phyloP scores from a whole-genome alignment of 1,284 basidiomycete genomes.

The Microbotryum lychnidis-dioicae region DNA sequence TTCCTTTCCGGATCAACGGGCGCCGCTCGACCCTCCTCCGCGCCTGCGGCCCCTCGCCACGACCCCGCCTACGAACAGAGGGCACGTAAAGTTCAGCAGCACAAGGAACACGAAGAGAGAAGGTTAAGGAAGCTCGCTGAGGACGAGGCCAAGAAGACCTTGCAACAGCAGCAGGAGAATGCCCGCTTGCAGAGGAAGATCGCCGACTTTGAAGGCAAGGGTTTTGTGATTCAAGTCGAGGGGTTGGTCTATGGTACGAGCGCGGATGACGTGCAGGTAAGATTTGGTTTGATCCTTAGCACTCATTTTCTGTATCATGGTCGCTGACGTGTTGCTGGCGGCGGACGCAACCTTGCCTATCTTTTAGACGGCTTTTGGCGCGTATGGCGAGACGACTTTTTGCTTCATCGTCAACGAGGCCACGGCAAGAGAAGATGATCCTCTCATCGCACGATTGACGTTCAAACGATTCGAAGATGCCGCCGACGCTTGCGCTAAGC shows the following conservation, averaged over 20 bases:
- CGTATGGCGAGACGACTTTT: constrained; percentile 27
- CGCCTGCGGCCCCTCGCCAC: too few species aligned
- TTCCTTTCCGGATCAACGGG: too few species aligned
- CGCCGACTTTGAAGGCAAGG: constrained; percentile 17
- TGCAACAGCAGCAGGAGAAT: background rate
- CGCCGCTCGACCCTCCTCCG: too few species aligned
- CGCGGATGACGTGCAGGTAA: constrained; percentile 30
- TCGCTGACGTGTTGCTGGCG: background rate
- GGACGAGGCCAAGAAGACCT: background rate
- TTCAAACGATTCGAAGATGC: constrained; percentile 23
- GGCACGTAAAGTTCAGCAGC: background rate
- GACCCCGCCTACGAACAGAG: too few species aligned
- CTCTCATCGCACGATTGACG: constrained; percentile 22
- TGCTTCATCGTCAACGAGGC: constrained; percentile 24
- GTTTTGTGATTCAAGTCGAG: constrained; percentile 27
- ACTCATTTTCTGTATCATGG: background rate
- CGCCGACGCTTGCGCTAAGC: constrained; percentile 17
- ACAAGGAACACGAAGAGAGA: background rate
- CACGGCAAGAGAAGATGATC: constrained; percentile 1
- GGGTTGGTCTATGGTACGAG: constrained; percentile 29
- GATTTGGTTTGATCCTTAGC: background rate
- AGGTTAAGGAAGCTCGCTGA: background rate
- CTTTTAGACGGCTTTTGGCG: constrained; percentile 27
- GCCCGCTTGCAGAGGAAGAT: background rate
- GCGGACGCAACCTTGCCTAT: background rate